phyloP scores from a whole-genome alignment of 2,329 filamentous ascomycete species.

The Aspergillus alliaceus region DNA sequence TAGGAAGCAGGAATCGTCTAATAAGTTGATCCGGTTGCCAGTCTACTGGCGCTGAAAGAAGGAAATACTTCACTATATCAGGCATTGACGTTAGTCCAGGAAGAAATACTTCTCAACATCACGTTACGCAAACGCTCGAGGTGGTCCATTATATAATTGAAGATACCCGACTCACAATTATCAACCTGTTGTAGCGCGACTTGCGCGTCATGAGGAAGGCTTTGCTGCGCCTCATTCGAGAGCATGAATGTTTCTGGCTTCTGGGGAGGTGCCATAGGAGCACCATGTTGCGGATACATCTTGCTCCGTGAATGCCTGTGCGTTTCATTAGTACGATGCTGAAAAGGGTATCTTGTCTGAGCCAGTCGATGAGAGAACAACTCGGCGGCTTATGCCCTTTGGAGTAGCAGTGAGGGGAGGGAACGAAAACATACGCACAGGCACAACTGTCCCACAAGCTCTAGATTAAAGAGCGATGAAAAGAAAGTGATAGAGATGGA shows the following conservation, averaged over 20 bases:
- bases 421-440: conserved; percentile 11
- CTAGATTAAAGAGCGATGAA: neutral
- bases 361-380: neutral
- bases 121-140: neutral
- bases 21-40: conserved; percentile 98
- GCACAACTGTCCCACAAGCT: conserved; percentile 13
- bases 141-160: neutral
- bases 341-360: conserved; percentile 20
- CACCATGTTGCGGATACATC: conserved; percentile 79
- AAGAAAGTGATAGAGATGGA: conserved; percentile 6
- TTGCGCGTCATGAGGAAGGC: conserved; percentile 91
- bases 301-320: conserved; percentile 17
- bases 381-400: neutral
- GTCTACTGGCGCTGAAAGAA: conserved; percentile 97
- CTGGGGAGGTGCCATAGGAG: conserved; percentile 85
- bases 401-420: conserved; percentile 3
- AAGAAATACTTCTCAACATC: neutral
- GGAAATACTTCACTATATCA: conserved; percentile 90
- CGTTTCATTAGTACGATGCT: conserved; percentile 20
- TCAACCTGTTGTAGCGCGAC: conserved; percentile 98
- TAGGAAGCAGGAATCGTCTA: conserved; percentile 88
- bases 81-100: conserved; percentile 3
- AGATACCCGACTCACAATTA: conserved; percentile 69
- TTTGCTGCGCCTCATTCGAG: conserved; percentile 94
- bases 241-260: conserved; percentile 99